These are phyloP conservation scores for Alternaria hordeiaustralica DNA, from an alignment of 2,329 filamentous ascomycete species.

Conservation along the genomic window DNA sequence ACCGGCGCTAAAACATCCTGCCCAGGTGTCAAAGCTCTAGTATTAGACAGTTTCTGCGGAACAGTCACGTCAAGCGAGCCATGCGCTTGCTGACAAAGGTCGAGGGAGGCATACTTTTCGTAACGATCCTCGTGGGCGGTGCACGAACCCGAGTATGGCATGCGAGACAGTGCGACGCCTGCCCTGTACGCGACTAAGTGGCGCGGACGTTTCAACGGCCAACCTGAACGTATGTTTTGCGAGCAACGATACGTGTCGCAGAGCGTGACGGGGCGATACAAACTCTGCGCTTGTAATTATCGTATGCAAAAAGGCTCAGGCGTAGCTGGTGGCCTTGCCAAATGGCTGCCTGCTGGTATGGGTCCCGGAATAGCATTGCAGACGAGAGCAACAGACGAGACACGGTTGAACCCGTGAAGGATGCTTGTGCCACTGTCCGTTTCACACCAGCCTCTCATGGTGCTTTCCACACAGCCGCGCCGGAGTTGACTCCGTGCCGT, in stretches of 20 bases:
- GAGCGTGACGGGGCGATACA: not conserved
- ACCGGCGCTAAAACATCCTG: constrained; percentile 20
- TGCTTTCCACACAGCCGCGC: not conserved
- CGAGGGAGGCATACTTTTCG: constrained; percentile 1
- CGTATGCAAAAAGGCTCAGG: not conserved
- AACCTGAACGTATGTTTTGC: not conserved
- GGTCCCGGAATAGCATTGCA: constrained; percentile 5
- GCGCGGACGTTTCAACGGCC: not conserved
- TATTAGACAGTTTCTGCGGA: constrained; percentile 19
- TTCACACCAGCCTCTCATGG: not conserved
- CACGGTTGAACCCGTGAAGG: constrained; percentile 8
- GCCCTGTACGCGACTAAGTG: not conserved
- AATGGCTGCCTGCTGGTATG: not conserved
- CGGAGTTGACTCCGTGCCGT: constrained; percentile 11
- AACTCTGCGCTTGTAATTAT: not conserved
- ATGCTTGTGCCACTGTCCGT: constrained; percentile 10
- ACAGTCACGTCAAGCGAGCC: constrained; percentile 2
- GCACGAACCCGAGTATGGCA: not conserved
- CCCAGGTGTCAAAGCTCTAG: constrained; percentile 11
- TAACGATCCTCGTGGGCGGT: constrained; percentile 1
- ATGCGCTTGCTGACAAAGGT: not conserved
- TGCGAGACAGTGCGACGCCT: not conserved
- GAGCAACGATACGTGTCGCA: not conserved
- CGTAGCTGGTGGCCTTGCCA: not conserved
- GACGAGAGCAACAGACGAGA: not conserved